These are phyloP conservation scores for Hyaloraphidium curvatum DNA, from an alignment of 192 early-diverging fungal genomes.

Conservation along the genomic window DNA sequence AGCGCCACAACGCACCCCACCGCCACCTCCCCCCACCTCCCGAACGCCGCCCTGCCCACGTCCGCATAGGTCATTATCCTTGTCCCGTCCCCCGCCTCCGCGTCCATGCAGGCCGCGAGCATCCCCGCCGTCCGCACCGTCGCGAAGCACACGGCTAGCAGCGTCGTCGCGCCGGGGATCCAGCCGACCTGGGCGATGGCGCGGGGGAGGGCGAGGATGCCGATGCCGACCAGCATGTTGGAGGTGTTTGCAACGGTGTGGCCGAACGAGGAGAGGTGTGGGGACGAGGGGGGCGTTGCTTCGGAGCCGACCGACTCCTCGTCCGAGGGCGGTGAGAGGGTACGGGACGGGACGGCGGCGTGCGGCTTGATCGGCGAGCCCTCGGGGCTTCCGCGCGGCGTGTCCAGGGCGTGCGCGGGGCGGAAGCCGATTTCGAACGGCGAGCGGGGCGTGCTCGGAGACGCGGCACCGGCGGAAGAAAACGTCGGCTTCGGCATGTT, in stretches of 20 bases:
- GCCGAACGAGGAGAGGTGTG: background rate
- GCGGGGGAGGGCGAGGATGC: background rate
- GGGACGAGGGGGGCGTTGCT: background rate
- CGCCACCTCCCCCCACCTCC: background rate
- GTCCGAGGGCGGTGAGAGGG: no score
- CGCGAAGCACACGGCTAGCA: background rate
- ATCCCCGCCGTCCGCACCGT: background rate
- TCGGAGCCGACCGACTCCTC: no score
- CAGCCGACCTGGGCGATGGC: background rate
- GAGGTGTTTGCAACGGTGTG: background rate
- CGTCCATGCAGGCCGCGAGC: background rate
- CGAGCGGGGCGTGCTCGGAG: no score
- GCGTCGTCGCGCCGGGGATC: background rate
- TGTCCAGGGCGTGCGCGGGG: no score
- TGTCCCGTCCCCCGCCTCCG: background rate
- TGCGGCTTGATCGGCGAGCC: no score
- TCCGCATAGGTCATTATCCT: background rate
- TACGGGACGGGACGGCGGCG: no score
- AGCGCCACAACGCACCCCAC: background rate
- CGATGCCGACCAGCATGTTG: background rate
- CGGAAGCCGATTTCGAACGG: no score
- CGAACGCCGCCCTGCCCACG: background rate
- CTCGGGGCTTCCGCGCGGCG: no score
- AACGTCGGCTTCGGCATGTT: no score
- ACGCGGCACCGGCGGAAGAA: no score